phyloP scores from a whole-genome alignment of 2,329 filamentous ascomycete genomes.

The Zalaria obscura region DNA sequence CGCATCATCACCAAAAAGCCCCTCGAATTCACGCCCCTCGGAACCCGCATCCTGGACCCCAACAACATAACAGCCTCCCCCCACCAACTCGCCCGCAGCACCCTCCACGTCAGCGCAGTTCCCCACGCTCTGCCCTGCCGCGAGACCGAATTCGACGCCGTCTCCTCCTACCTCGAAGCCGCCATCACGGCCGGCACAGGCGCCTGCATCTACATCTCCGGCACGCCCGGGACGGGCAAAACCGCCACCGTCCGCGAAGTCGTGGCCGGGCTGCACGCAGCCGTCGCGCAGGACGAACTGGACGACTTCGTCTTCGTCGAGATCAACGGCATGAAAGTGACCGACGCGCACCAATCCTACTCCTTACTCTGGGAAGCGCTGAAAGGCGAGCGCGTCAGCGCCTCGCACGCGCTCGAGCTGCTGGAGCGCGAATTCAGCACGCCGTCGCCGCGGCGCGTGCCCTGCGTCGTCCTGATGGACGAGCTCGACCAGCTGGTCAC shows the following conservation, averaged over 20 bases:
- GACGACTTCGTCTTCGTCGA: slow-evolving; percentile 99
- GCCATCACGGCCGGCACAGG: slow-evolving; percentile 89
- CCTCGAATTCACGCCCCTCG: slow-evolving; percentile 90
- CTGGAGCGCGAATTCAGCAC: slow-evolving; percentile 86
- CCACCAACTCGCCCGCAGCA: slow-evolving; percentile 77
- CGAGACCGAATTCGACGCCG: slow-evolving; percentile 78
- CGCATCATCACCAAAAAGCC: slow-evolving; percentile 69
- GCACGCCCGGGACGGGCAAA: slow-evolving; percentile 95
- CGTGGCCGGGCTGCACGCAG: slow-evolving; percentile 73
- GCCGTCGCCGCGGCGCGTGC: slow-evolving; percentile 77
- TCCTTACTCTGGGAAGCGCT: slow-evolving; percentile 90
- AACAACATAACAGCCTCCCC: slow-evolving; percentile 65
- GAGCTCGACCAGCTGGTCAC: slow-evolving; percentile 96
- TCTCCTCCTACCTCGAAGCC: slow-evolving; percentile 86
- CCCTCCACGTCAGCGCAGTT: slow-evolving; percentile 86
- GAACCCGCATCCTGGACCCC: slow-evolving; percentile 69
- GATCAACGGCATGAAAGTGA: slow-evolving; percentile 99
- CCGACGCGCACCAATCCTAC: slow-evolving; percentile 93
- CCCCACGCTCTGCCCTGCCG: slow-evolving; percentile 80
- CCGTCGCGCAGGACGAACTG: slow-evolving; percentile 76
- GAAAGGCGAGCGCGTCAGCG: slow-evolving; percentile 82
- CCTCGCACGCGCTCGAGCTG: slow-evolving; percentile 79
- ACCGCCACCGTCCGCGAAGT: slow-evolving; percentile 96
- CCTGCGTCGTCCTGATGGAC: slow-evolving; percentile 96
- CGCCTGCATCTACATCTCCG: slow-evolving; percentile 96